These are phyloP conservation scores for Xylaria scruposa DNA, from an alignment of 495 filamentous ascomycete genomes.

Conservation along the genomic window DNA sequence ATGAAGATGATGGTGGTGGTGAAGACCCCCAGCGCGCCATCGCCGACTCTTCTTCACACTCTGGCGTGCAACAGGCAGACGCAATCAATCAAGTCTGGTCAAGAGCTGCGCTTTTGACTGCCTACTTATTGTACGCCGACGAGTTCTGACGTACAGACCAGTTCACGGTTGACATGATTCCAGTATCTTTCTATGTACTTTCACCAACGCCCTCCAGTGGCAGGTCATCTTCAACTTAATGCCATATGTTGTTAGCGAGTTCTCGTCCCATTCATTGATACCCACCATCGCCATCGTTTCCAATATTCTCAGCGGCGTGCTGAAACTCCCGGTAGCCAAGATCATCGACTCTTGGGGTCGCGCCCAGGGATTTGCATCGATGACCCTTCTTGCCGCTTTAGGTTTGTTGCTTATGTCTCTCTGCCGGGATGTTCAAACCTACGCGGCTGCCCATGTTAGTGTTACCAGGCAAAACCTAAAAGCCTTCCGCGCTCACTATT, in stretches of 20 bases:
- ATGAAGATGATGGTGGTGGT: conserved; percentile 25
- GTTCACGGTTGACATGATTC: conserved; percentile 9
- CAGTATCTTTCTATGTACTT: conserved; percentile 52
- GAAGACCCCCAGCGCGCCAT: not conserved
- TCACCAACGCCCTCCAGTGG: conserved; percentile 55
- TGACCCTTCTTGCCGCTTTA: conserved; percentile 48
- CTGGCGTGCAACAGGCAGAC: conserved; percentile 53
- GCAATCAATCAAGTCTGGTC: conserved; percentile 56
- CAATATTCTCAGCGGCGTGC: conserved; percentile 65
- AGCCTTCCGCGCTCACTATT: conserved; percentile 46
- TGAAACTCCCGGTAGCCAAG: conserved; percentile 68
- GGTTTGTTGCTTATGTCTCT: conserved; percentile 60
- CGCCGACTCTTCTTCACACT: conserved; percentile 30
- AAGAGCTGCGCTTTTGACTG: conserved; percentile 45
- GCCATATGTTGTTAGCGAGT: conserved; percentile 57
- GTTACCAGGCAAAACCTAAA: not conserved
- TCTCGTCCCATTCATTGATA: conserved; percentile 55
- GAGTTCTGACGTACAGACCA: conserved; percentile 22
- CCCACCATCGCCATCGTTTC: conserved; percentile 57
- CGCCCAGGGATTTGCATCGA: conserved; percentile 53
- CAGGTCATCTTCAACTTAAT: conserved; percentile 50
- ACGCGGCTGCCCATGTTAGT: conserved; percentile 56
- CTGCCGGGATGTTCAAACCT: conserved; percentile 57
- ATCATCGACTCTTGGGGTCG: conserved; percentile 70
- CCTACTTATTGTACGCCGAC: conserved; percentile 48